phyloP scores from a whole-genome alignment of 306 rosid genomes.

The Vigna reflexopilosa region DNA sequence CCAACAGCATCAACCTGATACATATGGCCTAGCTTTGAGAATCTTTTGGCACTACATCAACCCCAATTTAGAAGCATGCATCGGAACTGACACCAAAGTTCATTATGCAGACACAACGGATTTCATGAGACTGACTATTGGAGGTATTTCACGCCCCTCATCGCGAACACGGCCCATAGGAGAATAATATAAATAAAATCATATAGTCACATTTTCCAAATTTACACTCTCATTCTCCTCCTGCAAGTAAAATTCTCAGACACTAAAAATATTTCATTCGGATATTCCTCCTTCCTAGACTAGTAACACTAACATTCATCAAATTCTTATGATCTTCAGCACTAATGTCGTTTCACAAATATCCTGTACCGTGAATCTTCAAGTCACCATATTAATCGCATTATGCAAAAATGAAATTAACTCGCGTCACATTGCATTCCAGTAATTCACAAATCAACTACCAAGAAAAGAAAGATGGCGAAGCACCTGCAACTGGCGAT shows the following conservation, averaged over 20 bases:
- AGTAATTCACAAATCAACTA: slow-evolving; percentile 21
- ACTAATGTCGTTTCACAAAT: slow-evolving; percentile 6
- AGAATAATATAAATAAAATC: background rate
- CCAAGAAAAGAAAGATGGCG: background rate
- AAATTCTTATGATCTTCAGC: slow-evolving; percentile 3
- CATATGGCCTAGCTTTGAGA: background rate
- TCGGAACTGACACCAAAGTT: background rate
- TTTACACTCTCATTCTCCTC: background rate
- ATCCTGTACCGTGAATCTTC: background rate
- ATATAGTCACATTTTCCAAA: background rate
- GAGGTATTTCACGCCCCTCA: background rate
- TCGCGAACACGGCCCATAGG: background rate
- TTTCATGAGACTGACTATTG: background rate
- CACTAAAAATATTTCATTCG: background rate
- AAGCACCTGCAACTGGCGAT: slow-evolving; percentile 87
- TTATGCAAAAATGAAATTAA: background rate
- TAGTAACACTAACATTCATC: background rate
- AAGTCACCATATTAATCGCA: background rate
- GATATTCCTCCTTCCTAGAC: background rate
- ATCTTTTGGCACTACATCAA: background rate
- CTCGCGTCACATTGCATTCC: background rate
- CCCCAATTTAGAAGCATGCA: background rate
- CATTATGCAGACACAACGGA: background rate
- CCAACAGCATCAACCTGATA: background rate
- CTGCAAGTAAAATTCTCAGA: background rate